Evolutionary conservation across 2,329 filamentous ascomycete genomes (phyloP).

Genomic region (Clarireedia paspali): DNA sequence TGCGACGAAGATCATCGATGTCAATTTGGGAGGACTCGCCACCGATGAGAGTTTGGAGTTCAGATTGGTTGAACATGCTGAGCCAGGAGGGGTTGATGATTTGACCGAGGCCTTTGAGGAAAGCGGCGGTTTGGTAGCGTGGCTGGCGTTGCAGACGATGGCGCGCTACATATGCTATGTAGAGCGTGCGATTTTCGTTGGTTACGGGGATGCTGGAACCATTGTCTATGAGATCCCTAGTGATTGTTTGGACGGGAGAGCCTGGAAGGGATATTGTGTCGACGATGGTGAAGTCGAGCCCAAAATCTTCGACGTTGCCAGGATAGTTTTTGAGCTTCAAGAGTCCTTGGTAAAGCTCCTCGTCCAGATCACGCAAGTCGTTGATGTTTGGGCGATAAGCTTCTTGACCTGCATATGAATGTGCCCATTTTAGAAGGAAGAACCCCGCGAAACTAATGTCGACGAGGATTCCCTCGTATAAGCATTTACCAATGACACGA

Average conservation of each 20-base stretch:
- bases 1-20: conserved; percentile 72
- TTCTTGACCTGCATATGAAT: conserved; percentile 60
- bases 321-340: conserved; percentile 75
- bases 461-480: conserved; percentile 94
- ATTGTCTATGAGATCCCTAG: conserved; percentile 66
- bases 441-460: conserved; percentile 92
- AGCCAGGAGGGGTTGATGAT: conserved; percentile 93
- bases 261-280: conserved; percentile 53
- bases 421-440: conserved; percentile 91
- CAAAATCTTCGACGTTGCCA: conserved; percentile 72
- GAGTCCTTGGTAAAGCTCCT: conserved; percentile 82
- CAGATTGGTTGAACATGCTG: conserved; percentile 96
- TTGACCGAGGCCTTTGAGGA: conserved; percentile 74
- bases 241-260: conserved; percentile 51
- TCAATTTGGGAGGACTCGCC: conserved; percentile 83
- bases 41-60: conserved; percentile 87
- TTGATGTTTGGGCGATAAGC: conserved; percentile 89
- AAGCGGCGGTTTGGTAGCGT: conserved; percentile 73
- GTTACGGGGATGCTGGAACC: conserved; percentile 75
- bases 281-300: conserved; percentile 81
- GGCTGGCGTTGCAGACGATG: conserved; percentile 81
- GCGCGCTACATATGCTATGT: conserved; percentile 84
- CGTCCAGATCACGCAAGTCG: conserved; percentile 86
- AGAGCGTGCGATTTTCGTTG: conserved; percentile 87
- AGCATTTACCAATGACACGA: conserved; percentile 87